phyloP scores from a whole-genome alignment of 192 early-diverging fungal species.

The Backusella westeae region DNA sequence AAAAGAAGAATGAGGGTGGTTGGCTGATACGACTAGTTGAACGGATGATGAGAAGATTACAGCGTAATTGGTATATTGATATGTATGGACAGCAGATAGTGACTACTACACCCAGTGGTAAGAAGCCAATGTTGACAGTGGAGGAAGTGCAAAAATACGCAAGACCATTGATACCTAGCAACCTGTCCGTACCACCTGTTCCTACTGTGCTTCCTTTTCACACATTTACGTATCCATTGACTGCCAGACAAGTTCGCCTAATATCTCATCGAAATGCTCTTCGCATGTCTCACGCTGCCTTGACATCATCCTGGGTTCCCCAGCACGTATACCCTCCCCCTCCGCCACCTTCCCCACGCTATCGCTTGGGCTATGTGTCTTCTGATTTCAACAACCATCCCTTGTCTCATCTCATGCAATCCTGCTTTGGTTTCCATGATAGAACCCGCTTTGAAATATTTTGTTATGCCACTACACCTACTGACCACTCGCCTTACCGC shows the following conservation, averaged over 20 bases:
- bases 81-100: constrained; percentile 30
- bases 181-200: constrained; percentile 58
- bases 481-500: constrained; percentile 78
- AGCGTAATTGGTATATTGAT: constrained; percentile 68
- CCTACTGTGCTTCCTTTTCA: constrained; percentile 93
- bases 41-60: constrained; percentile 53
- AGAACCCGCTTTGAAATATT: constrained; percentile 65
- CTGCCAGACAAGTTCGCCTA: constrained; percentile 78
- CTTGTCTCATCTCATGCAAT: constrained; percentile 90
- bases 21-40: constrained; percentile 70
- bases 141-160: constrained; percentile 5
- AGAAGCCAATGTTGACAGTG: background rate
- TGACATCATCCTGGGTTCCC: constrained; percentile 58
- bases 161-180: constrained; percentile 11
- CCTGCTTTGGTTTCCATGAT: constrained; percentile 92
- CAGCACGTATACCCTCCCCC: constrained; percentile 75
- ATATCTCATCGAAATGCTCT: constrained; percentile 86
- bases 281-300: constrained; percentile 73
- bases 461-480: constrained; percentile 82
- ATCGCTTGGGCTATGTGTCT: constrained; percentile 86
- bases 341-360: constrained; percentile 58
- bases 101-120: background rate
- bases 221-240: constrained; percentile 91
- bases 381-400: constrained; percentile 96
- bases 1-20: constrained; percentile 63